These are phyloP conservation scores for Cnidoscolus chayamansa DNA, from an alignment of 441 rosid species.

Conservation along the genomic window DNA sequence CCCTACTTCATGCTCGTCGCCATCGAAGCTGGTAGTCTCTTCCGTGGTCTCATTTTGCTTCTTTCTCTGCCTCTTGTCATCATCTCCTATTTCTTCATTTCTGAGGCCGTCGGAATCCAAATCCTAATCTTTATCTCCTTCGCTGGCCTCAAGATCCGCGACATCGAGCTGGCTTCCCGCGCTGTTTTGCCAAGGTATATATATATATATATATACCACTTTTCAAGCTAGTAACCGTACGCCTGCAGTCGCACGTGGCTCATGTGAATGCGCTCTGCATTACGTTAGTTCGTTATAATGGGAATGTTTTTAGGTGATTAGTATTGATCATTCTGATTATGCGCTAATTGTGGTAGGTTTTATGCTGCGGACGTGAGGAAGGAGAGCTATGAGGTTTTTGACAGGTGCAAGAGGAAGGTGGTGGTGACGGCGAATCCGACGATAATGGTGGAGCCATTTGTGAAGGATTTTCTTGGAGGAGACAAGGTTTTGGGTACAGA, in stretches of 20 bases:
- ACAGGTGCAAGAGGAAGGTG: slow-evolving; percentile 79
- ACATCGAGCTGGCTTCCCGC: slow-evolving; percentile 78
- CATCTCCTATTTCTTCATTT: slow-evolving; percentile 66
- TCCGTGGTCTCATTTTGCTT: slow-evolving; percentile 71
- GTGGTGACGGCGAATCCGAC: slow-evolving; percentile 97
- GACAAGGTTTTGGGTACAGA: slow-evolving; percentile 90
- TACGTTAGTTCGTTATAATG: background rate
- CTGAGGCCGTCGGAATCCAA: slow-evolving; percentile 76
- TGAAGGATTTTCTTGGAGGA: slow-evolving; percentile 84
- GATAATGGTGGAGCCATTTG: slow-evolving; percentile 90
- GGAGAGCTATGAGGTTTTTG: slow-evolving; percentile 82
- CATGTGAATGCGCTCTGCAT: background rate
- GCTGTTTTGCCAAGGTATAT: slow-evolving; percentile 75
- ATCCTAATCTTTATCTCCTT: slow-evolving; percentile 77
- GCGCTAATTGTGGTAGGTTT: slow-evolving; percentile 41
- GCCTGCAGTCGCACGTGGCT: background rate
- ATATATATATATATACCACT: too few species aligned
- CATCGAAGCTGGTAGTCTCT: slow-evolving; percentile 71
- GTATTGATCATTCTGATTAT: background rate
- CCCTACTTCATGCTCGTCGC: slow-evolving; percentile 90
- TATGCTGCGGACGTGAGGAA: slow-evolving; percentile 91
- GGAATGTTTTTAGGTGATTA: background rate
- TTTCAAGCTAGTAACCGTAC: background rate
- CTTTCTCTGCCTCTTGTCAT: slow-evolving; percentile 65
- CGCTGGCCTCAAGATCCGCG: slow-evolving; percentile 78